Percentiles rank a stretch among this genome's conserved stretches.
Conservation (phyloP, 805 yeast species). For the Pichia heedii region DNA sequence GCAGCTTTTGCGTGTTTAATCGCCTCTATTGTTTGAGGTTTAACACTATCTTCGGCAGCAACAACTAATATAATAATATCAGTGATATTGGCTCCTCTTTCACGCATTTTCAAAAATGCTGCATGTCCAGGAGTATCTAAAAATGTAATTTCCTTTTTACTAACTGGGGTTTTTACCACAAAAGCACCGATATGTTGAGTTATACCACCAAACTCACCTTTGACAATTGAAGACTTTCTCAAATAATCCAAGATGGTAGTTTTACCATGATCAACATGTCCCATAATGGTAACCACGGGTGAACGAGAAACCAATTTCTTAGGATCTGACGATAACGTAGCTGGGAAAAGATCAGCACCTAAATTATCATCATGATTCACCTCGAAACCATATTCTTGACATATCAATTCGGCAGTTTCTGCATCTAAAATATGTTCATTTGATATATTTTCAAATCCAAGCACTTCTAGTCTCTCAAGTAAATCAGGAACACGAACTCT, state of each 20-base stretch:
- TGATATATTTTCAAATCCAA: slow-evolving; percentile 68
- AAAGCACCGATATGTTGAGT: slow-evolving; percentile 98
- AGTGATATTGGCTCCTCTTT: slow-evolving; percentile 90
- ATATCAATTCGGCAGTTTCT: slow-evolving; percentile 78
- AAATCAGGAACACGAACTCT: slow-evolving; percentile 56
- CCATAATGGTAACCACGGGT: slow-evolving; percentile 96
- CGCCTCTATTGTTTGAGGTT: slow-evolving; percentile 96
- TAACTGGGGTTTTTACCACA: slow-evolving; percentile 67
- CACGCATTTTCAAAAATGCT: slow-evolving; percentile 92
- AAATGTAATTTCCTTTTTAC: slow-evolving; percentile 74
- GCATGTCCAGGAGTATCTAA: slow-evolving; percentile 98
- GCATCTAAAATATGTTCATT: slow-evolving; percentile 75
- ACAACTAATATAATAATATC: slow-evolving; percentile 89
- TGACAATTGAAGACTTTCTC: slow-evolving; percentile 76
- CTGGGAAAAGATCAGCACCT: slow-evolving; percentile 53
- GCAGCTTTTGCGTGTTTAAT: slow-evolving; percentile 83
- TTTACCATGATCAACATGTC: slow-evolving; percentile 98
- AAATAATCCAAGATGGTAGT: slow-evolving; percentile 86
- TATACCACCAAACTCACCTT: slow-evolving; percentile 88
- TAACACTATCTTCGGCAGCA: slow-evolving; percentile 95
- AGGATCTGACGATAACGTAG: slow-evolving; percentile 41
- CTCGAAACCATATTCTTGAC: slow-evolving; percentile 80
- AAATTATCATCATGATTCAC: slow-evolving; percentile 46
- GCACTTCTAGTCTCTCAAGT: slow-evolving; percentile 43
- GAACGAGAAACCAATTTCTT: slow-evolving; percentile 56